phyloP scores from a whole-genome alignment of 371 early-diverging fungal genomes.

The Dentiscutata heterogama region DNA sequence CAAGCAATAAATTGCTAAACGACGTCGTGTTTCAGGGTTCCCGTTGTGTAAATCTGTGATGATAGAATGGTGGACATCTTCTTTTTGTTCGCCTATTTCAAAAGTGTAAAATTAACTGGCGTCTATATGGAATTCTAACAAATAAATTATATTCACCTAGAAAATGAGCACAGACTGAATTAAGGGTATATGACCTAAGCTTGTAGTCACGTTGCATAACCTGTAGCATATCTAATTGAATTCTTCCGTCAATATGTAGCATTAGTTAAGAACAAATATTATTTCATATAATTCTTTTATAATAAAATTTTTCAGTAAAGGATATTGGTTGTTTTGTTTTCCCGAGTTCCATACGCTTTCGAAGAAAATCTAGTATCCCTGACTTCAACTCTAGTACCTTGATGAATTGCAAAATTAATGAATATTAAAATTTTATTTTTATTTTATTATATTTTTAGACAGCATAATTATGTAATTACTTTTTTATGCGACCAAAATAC shows the following conservation, averaged over 20 bases:
- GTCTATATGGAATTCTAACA: neutral
- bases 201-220: conserved; percentile 99
- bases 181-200: conserved; percentile 97
- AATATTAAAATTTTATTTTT: neutral
- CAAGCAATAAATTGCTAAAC: conserved; percentile 99
- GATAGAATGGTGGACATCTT: conserved; percentile 99
- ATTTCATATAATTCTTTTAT: neutral
- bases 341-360: conserved; percentile 95
- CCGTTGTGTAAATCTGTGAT: conserved; percentile 98
- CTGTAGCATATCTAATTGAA: conserved; percentile 96
- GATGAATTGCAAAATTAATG: neutral
- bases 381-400: conserved; percentile 71
- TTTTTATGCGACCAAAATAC: conserved; percentile 88
- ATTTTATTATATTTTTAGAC: no score
- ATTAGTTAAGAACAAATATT: neutral
- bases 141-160: conserved; percentile 65
- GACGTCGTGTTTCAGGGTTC: conserved; percentile 94
- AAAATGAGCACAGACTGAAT: conserved; percentile 98
- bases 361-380: conserved; percentile 91
- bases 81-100: conserved; percentile 95
- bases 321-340: conserved; percentile 82
- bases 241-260: conserved; percentile 88
- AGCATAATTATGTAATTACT: conserved; percentile 48
- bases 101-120: neutral
- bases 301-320: conserved; percentile 8